Base-by-base conservation (phyloP, 2,329 filamentous ascomycete species). In the Trichoderma afroharzianum region DNA sequence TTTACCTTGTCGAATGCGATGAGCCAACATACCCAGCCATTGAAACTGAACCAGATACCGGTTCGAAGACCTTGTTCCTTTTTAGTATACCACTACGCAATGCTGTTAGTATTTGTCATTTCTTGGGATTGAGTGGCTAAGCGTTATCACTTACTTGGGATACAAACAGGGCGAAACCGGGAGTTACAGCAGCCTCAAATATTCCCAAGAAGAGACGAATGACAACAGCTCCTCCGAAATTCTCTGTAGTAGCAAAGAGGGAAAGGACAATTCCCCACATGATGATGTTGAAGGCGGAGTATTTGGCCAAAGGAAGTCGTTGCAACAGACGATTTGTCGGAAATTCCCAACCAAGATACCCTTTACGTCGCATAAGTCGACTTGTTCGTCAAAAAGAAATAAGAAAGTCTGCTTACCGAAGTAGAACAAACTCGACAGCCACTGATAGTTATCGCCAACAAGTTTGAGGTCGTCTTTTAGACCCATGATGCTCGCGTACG, bases 181-280 rank as follows among this genome's bases (percentile, higher is more conserved):
- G 71, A 6, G 68, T 70, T 4, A 72, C 67, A 39, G 68, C 71
- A 1, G 71, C 68, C 21, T 74, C 73, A 33, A 73, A 68, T 4
- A 73, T 21, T 15, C 73, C 73, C 9, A 74, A 36, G n/a, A 73
- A 63, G 18, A 72, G 58, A 4, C 73, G 72, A 47, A 74, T 68
- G 6, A 72, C 73, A 5, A 74, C 57, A 24, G 66, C 63, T 7
- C 73, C 72, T 1, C 59, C 67, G n/a, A 72, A 72, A 14, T 73
- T 73, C 15, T 69, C 57, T 1, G 59, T 62, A 6, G 26, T 50
- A 4, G 72, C 67, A 68, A 69, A 68, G 2, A 71, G 66, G 36
- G 53, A 36, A 15, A 74, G 64, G 2, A 73, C 61, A 3, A 70
- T 24, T n/a, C 72, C 73, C 73, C 73, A 74, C 32, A 63, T 58